Evolutionary conservation across 805 yeast species (phyloP).

Genomic region (Yarrowia keelungensis): DNA sequence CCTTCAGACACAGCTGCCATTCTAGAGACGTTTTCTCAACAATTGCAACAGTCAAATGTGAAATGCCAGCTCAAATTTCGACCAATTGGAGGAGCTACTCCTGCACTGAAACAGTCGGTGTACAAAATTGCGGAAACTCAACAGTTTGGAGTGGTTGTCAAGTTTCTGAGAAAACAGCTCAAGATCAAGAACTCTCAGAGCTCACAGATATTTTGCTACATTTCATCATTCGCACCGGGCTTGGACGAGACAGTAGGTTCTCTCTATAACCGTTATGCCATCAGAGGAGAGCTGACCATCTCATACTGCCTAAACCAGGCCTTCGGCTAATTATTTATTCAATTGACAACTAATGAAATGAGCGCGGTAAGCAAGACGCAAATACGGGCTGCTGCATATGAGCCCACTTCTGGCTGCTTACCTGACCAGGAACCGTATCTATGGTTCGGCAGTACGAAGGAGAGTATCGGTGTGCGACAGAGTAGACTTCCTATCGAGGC

Average conservation of each 20-base stretch:
- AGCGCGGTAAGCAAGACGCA: background rate
- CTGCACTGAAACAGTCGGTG: constrained; percentile 55
- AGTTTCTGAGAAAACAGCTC: constrained; percentile 54
- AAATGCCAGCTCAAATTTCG: constrained; percentile 54
- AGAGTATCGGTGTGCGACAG: background rate
- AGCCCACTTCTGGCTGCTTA: background rate
- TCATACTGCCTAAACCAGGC: constrained; percentile 51
- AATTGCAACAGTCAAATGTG: constrained; percentile 39
- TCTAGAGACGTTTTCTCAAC: constrained; percentile 45
- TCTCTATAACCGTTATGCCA: constrained; percentile 45
- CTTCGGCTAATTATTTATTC: constrained; percentile 46
- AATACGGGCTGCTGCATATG: background rate
- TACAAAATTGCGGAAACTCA: constrained; percentile 56
- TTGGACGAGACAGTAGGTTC: constrained; percentile 51
- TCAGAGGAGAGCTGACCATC: constrained; percentile 48
- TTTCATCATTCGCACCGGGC: constrained; percentile 53
- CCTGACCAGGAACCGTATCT: background rate
- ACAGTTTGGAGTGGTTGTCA: constrained; percentile 56
- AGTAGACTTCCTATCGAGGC: no score
- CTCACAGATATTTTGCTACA: constrained; percentile 51
- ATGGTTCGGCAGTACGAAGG: background rate
- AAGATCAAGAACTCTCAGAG: constrained; percentile 45
- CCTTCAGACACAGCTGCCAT: constrained; percentile 48
- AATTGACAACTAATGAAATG: constrained; percentile 11
- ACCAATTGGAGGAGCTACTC: constrained; percentile 61